These are phyloP conservation scores for Canavalia ensiformis DNA, from an alignment of 306 rosid species.

Conservation along the genomic window DNA sequence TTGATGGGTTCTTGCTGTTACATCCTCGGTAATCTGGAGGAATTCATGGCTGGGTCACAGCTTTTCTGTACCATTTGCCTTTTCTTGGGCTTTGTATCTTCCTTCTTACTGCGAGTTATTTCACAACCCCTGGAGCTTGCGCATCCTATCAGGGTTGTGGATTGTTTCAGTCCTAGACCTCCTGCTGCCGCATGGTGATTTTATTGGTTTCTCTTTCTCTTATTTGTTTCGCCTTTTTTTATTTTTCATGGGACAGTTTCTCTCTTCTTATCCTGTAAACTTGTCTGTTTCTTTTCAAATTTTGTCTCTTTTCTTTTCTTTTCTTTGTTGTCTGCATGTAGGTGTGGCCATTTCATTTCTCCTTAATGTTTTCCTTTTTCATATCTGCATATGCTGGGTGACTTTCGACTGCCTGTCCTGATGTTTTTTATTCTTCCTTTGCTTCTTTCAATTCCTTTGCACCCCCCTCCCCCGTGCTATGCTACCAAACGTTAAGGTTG, in stretches of 20 bases:
- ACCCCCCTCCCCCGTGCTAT: conserved; percentile 28
- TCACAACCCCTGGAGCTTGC: conserved; percentile 53
- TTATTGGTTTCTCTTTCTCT: conserved; percentile 35
- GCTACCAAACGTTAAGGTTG: conserved; percentile 37
- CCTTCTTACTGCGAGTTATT: conserved; percentile 61
- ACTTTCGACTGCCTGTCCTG: conserved; percentile 2
- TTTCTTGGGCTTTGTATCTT: conserved; percentile 67
- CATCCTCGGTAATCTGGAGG: conserved; percentile 74
- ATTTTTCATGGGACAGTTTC: conserved; percentile 40
- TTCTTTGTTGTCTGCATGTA: conserved; percentile 53
- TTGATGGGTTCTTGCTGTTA: conserved; percentile 66
- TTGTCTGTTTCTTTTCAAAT: conserved; percentile 53
- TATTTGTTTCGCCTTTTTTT: not conserved
- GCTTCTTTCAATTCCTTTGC: not conserved
- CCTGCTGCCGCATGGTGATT: conserved; percentile 60
- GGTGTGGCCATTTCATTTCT: conserved; percentile 37
- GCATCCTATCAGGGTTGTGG: conserved; percentile 52
- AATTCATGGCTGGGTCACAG: conserved; percentile 91
- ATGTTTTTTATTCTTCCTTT: conserved; percentile 6
- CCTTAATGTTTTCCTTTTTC: conserved; percentile 4
- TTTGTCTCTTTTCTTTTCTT: conserved; percentile 50
- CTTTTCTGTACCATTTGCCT: conserved; percentile 60
- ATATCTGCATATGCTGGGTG: conserved; percentile 27
- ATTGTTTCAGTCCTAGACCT: conserved; percentile 52
- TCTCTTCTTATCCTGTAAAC: conserved; percentile 45